Evolutionary conservation across 495 filamentous ascomycete species (phyloP).

Genomic region (Daldinia grandis): DNA sequence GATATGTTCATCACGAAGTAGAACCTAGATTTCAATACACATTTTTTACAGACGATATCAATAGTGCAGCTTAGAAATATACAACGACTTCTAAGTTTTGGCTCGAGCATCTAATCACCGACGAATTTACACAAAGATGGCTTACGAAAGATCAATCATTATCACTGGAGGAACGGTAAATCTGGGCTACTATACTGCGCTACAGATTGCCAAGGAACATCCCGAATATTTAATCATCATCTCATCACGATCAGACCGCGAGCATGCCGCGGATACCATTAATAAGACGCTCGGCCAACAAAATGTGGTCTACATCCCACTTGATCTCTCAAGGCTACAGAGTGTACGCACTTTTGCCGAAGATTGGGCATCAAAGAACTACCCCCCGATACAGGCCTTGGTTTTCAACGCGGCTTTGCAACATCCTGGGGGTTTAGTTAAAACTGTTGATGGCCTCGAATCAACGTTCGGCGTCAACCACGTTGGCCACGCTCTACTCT

Average conservation of each 20-base stretch:
- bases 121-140: not conserved
- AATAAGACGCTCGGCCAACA: not conserved
- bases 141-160: not conserved
- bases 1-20: not conserved
- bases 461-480: not conserved
- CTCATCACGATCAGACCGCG: not conserved
- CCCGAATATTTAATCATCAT: not conserved
- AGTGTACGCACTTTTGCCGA: not conserved
- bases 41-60: not conserved
- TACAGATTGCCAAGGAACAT: not conserved
- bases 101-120: not conserved
- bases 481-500: constrained; percentile 59
- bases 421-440: not conserved
- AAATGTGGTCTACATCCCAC: not conserved
- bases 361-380: not conserved
- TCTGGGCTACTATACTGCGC: not conserved
- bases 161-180: not conserved
- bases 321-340: not conserved
- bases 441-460: not conserved
- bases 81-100: not conserved
- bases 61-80: too few species aligned
- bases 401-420: not conserved
- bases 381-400: not conserved
- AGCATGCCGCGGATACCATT: not conserved
- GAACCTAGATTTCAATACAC: not conserved